Conservation (phyloP, 106 monocot genomes). For the Acorus calamus region DNA sequence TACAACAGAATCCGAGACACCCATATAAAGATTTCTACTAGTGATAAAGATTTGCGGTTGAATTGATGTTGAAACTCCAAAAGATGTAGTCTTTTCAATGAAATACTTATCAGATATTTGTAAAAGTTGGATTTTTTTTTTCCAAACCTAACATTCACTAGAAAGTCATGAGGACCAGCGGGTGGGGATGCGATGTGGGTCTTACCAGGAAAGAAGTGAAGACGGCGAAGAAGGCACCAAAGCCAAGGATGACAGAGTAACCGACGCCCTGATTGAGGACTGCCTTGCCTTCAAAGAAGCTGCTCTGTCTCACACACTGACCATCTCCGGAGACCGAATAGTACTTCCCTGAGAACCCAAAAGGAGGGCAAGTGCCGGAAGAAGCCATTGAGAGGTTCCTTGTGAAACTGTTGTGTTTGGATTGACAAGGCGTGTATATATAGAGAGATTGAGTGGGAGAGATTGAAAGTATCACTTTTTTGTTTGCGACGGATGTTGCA, state of each 20-base stretch:
- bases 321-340: slow-evolving; percentile 41
- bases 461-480: slow-evolving; percentile 5
- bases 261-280: slow-evolving; percentile 80
- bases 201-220: slow-evolving; percentile 92
- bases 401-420: neutral
- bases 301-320: slow-evolving; percentile 49
- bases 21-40: no score
- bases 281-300: slow-evolving; percentile 72
- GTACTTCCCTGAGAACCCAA: slow-evolving; percentile 61
- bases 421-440: neutral
- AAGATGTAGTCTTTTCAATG: no score
- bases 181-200: no score
- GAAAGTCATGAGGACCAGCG: no score
- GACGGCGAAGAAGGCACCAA: slow-evolving; percentile 94
- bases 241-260: slow-evolving; percentile 79
- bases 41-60: no score
- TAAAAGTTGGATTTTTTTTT: no score
- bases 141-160: no score
- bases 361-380: slow-evolving; percentile 34
- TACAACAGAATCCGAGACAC: neutral
- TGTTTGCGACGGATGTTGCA: no score
- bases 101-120: no score
- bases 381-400: neutral
- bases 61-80: no score
- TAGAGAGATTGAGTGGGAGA: neutral